Percentiles rank a stretch among this genome's conserved stretches.
phyloP scores from a whole-genome alignment of 2,329 filamentous ascomycete genomes.

The Cercospora janseana region DNA sequence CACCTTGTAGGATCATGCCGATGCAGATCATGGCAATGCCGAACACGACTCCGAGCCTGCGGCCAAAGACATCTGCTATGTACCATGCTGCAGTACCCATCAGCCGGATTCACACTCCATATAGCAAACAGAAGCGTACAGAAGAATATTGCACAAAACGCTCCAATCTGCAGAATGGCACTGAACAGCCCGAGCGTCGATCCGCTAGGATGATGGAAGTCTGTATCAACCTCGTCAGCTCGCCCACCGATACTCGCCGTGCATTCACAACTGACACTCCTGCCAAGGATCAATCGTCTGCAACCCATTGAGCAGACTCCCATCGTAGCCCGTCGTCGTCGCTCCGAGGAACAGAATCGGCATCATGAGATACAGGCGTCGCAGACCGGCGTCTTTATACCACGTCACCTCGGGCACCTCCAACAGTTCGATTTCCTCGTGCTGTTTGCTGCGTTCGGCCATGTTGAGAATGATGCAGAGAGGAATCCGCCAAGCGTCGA shows the following conservation, averaged over 20 bases:
- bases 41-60: no score
- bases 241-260: background rate
- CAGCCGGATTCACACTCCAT: slow-evolving; percentile 50
- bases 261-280: slow-evolving; percentile 35
- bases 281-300: slow-evolving; percentile 50
- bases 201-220: slow-evolving; percentile 36
- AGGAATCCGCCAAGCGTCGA: no score
- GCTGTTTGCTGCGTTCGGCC: no score
- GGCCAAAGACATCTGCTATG: no score
- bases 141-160: slow-evolving; percentile 49
- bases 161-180: slow-evolving; percentile 52
- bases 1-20: no score
- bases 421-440: no score
- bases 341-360: slow-evolving; percentile 37
- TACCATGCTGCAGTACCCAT: slow-evolving; percentile 47
- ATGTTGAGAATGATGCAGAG: no score
- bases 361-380: slow-evolving; percentile 36
- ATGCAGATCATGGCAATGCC: no score
- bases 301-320: slow-evolving; percentile 52
- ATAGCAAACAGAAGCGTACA: slow-evolving; percentile 51
- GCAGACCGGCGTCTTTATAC: slow-evolving; percentile 35
- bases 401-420: no score
- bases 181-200: slow-evolving; percentile 47
- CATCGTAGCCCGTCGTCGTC: slow-evolving; percentile 51
- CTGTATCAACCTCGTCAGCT: slow-evolving; percentile 7